These are phyloP conservation scores for Ganoderma multipileum DNA, from an alignment of 1,284 basidiomycete genomes.

Conservation along the genomic window DNA sequence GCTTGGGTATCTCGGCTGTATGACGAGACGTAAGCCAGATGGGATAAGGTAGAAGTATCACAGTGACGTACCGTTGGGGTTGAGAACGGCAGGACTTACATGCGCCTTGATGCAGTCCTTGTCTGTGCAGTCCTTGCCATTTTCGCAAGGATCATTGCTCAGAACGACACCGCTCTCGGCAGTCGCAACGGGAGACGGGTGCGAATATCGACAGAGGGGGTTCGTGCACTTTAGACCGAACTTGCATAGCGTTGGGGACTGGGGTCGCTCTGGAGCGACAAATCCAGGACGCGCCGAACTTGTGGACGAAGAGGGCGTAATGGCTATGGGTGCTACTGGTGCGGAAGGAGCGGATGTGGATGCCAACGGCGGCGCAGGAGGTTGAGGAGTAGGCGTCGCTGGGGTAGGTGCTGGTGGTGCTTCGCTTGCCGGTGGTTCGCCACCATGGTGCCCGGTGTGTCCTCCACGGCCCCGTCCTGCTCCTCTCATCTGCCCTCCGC, in stretches of 20 bases:
- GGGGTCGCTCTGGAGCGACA: conserved; percentile 74
- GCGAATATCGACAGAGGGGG: conserved; percentile 85
- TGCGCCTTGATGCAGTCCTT: conserved; percentile 91
- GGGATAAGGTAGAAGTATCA: conserved; percentile 5
- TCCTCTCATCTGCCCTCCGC: conserved; percentile 35
- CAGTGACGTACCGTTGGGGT: conserved; percentile 57
- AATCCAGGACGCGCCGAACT: conserved; percentile 51
- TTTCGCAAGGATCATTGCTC: conserved; percentile 88
- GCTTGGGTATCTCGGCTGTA: conserved; percentile 50
- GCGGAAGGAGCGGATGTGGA: conserved; percentile 31
- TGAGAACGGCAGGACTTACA: conserved; percentile 82
- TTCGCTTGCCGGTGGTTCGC: conserved; percentile 18
- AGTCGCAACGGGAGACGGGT: conserved; percentile 92
- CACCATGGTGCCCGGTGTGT: conserved; percentile 29
- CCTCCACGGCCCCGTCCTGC: conserved; percentile 44
- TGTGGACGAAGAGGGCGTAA: conserved; percentile 37
- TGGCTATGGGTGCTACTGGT: conserved; percentile 46
- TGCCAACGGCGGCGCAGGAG: conserved; percentile 27
- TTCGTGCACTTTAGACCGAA: conserved; percentile 90
- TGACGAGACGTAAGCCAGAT: conserved; percentile 13
- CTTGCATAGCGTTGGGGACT: conserved; percentile 90
- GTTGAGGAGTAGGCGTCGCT: conserved; percentile 18
- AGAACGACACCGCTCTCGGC: conserved; percentile 92
- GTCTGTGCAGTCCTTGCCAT: conserved; percentile 87
- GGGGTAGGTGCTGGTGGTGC: conserved; percentile 10